Percentiles rank a stretch among this genome's conserved stretches.
phyloP scores from a whole-genome alignment of 1,139 yeast species.

The Candida anutae region DNA sequence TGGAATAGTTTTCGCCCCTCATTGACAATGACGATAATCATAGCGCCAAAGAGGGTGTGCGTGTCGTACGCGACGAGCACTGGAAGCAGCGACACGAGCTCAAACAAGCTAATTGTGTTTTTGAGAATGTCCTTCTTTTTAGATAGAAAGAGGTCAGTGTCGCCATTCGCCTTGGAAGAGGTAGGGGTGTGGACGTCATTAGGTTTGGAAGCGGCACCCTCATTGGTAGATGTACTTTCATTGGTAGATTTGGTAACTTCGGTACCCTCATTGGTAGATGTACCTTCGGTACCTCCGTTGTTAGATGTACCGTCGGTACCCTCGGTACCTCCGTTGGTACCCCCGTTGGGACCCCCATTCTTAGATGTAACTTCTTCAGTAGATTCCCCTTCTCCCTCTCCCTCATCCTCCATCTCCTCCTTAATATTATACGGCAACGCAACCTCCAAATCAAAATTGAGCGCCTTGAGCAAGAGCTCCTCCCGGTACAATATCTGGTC shows the following conservation, averaged over 20 bases:
- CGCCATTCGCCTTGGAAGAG: slow-evolving; percentile 1
- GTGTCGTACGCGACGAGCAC: slow-evolving; percentile 29
- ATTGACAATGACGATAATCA: slow-evolving; percentile 20
- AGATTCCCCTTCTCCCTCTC: no score
- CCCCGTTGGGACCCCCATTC: no score
- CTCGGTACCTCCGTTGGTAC: no score
- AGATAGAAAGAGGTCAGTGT: slow-evolving; percentile 11
- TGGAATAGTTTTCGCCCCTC: slow-evolving; percentile 23
- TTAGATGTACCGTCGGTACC: no score
- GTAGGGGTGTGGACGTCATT: no score
- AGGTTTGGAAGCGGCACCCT: no score
- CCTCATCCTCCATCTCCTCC: slow-evolving; percentile 19
- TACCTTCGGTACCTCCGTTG: no score
- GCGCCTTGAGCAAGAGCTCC: slow-evolving; percentile 31
- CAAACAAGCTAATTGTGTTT: slow-evolving; percentile 28
- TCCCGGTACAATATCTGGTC: slow-evolving; percentile 40
- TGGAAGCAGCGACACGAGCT: slow-evolving; percentile 36
- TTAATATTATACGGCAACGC: slow-evolving; percentile 32
- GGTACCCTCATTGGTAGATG: no score
- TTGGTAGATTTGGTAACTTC: no score
- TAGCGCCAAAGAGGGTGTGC: slow-evolving; percentile 26
- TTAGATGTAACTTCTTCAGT: no score
- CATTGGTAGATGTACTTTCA: no score
- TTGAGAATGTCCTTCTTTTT: slow-evolving; percentile 25
- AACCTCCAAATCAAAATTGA: slow-evolving; percentile 34